Evolutionary conservation across 768 basidiomycete species (phyloP).

Genomic region (Podaxis sp.): DNA sequence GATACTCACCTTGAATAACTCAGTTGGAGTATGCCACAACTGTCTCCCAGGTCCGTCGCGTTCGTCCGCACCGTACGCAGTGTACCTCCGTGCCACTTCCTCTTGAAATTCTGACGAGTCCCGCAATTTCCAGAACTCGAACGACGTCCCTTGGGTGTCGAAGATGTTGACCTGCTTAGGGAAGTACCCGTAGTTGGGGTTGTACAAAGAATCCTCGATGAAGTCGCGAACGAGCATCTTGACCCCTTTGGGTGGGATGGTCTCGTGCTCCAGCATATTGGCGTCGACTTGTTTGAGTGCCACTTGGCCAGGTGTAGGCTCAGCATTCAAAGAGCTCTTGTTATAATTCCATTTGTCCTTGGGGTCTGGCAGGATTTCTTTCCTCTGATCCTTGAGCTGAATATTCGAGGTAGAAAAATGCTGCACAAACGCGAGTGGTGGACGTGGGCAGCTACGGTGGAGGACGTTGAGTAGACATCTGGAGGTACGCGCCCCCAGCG

Average conservation of each 20-base stretch:
- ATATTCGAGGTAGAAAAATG: conserved; percentile 1
- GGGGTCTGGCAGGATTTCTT: conserved; percentile 20
- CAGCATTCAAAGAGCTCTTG: conserved; percentile 49
- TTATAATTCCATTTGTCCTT: conserved; percentile 81
- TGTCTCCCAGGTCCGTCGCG: conserved; percentile 75
- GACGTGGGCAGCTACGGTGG: conserved; percentile 8
- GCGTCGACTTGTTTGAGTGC: conserved; percentile 62
- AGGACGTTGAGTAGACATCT: conserved; percentile 26
- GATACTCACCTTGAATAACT: conserved; percentile 83
- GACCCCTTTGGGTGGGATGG: conserved; percentile 68
- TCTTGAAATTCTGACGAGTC: conserved; percentile 77
- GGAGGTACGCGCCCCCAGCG: conserved; percentile 26
- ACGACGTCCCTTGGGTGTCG: conserved; percentile 50
- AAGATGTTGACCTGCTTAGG: conserved; percentile 91
- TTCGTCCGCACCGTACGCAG: conserved; percentile 58
- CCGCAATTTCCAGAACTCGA: conserved; percentile 66
- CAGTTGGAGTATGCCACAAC: conserved; percentile 98
- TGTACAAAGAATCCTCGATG: conserved; percentile 95
- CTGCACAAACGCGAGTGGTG: neutral
- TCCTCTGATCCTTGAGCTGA: neutral
- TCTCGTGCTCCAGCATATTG: conserved; percentile 53
- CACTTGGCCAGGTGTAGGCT: conserved; percentile 35
- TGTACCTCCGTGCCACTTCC: conserved; percentile 73
- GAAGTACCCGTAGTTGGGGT: conserved; percentile 97
- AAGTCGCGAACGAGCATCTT: conserved; percentile 96